Percentiles rank a stretch among this genome's conserved stretches.
Evolutionary conservation across 352 stramenopile genomes (phyloP).

Genomic region (Globisporangium parvum): DNA sequence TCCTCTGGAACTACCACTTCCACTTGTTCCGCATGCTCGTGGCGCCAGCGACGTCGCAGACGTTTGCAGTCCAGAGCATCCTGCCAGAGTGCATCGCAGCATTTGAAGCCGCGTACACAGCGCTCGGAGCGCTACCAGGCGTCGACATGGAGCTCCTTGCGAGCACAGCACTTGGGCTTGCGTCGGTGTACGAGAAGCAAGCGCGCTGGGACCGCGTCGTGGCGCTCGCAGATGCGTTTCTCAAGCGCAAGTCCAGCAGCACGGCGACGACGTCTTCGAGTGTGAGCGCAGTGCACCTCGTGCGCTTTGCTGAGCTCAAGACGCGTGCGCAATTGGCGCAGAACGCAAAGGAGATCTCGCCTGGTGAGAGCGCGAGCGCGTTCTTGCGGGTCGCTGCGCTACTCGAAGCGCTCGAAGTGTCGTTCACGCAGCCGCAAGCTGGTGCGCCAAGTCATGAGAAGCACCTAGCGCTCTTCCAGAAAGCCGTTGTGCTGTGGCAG

Average conservation of each 20-base stretch:
- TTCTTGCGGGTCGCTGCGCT: conserved; percentile 46
- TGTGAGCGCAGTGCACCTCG: conserved; percentile 27
- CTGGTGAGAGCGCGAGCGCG: conserved; percentile 25
- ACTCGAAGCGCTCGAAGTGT: conserved; percentile 44
- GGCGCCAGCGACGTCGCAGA: neutral
- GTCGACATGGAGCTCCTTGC: conserved; percentile 44
- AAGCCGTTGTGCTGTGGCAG: conserved; percentile 48
- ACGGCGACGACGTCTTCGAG: neutral
- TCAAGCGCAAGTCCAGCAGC: conserved; percentile 39
- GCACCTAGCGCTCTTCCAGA: conserved; percentile 43
- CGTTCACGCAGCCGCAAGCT: conserved; percentile 17
- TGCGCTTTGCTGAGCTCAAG: conserved; percentile 66
- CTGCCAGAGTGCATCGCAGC: conserved; percentile 53
- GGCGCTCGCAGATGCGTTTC: conserved; percentile 39
- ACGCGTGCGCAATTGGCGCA: conserved; percentile 52
- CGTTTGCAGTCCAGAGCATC: conserved; percentile 34
- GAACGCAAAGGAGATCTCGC: conserved; percentile 58
- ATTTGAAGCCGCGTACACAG: conserved; percentile 48
- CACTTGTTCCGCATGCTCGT: conserved; percentile 62
- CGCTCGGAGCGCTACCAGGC: conserved; percentile 27
- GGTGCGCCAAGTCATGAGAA: conserved; percentile 35
- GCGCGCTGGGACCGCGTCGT: conserved; percentile 41
- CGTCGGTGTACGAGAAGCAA: conserved; percentile 41
- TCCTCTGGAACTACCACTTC: conserved; percentile 91
- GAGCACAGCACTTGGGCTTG: conserved; percentile 44